Conservation (phyloP, 2,329 filamentous ascomycete genomes). For the Didymella sp. region DNA sequence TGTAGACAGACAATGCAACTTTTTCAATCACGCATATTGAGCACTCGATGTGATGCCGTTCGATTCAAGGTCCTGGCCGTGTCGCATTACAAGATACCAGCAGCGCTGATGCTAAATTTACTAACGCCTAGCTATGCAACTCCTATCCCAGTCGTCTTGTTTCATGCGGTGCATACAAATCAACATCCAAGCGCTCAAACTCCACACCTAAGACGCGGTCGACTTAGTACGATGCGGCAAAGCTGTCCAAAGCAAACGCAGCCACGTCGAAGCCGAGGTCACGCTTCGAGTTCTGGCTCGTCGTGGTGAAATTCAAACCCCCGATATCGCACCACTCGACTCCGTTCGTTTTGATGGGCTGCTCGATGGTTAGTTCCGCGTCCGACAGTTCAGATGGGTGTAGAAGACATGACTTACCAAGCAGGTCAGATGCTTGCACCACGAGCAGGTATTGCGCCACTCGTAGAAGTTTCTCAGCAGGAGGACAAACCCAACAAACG, state of each 20-base stretch:
- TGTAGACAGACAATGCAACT: no score
- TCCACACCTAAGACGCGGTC: no score
- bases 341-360: slow-evolving; percentile 35
- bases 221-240: slow-evolving; percentile 7
- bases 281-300: slow-evolving; percentile 6
- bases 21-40: no score
- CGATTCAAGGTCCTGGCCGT: not conserved
- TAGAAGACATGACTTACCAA: slow-evolving; percentile 75
- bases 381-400: no score
- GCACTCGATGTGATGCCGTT: no score
- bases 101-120: not conserved
- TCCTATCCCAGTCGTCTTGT: no score
- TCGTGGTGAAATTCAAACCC: slow-evolving; percentile 34
- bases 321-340: slow-evolving; percentile 49
- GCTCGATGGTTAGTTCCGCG: no score
- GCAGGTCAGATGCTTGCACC: slow-evolving; percentile 96
- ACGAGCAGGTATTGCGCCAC: slow-evolving; percentile 75
- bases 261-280: slow-evolving; percentile 7
- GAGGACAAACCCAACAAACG: slow-evolving; percentile 84
- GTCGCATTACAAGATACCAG: not conserved
- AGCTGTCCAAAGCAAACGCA: slow-evolving; percentile 10
- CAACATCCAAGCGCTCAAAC: no score
- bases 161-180: no score
- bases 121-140: not conserved
- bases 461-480: slow-evolving; percentile 91